phyloP scores from a whole-genome alignment of 2,329 filamentous ascomycete species.

The Truncatella angustata region DNA sequence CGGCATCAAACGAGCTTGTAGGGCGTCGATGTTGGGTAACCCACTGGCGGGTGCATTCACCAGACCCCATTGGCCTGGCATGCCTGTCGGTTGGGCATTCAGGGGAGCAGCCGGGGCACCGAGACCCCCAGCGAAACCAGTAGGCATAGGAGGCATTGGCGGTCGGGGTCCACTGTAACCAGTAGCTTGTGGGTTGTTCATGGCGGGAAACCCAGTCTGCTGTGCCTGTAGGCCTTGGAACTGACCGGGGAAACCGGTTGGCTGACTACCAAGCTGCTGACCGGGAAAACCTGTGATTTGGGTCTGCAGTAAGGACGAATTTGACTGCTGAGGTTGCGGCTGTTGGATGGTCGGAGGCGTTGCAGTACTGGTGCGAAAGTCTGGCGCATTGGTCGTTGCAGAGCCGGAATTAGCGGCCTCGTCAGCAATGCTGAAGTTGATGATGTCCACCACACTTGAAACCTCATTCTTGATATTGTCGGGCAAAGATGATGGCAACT shows the following conservation, averaged over 20 bases:
- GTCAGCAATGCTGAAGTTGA: slow-evolving; percentile 88
- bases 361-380: slow-evolving; percentile 57
- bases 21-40: slow-evolving; percentile 87
- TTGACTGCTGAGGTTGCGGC: slow-evolving; percentile 73
- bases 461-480: slow-evolving; percentile 94
- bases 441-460: slow-evolving; percentile 99
- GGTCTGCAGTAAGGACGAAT: slow-evolving; percentile 59
- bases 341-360: slow-evolving; percentile 60
- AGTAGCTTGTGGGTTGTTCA: slow-evolving; percentile 68
- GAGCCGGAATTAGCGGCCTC: slow-evolving; percentile 55
- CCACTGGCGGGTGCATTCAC: slow-evolving; percentile 90
- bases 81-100: slow-evolving; percentile 90
- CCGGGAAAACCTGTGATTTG: slow-evolving; percentile 68
- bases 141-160: slow-evolving; percentile 79
- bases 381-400: slow-evolving; percentile 62
- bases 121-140: slow-evolving; percentile 66
- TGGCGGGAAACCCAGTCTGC: slow-evolving; percentile 65
- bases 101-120: slow-evolving; percentile 57
- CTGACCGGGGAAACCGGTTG: slow-evolving; percentile 57
- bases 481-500: slow-evolving; percentile 71
- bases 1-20: slow-evolving; percentile 96
- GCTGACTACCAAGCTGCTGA: slow-evolving; percentile 47
- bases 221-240: slow-evolving; percentile 62
- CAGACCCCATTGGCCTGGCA: slow-evolving; percentile 95
- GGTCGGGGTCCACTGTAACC: slow-evolving; percentile 79